Evolutionary conservation across 129 eudicot genomes (phyloP).

Genomic region (Heracleum sosnowskyi): DNA sequence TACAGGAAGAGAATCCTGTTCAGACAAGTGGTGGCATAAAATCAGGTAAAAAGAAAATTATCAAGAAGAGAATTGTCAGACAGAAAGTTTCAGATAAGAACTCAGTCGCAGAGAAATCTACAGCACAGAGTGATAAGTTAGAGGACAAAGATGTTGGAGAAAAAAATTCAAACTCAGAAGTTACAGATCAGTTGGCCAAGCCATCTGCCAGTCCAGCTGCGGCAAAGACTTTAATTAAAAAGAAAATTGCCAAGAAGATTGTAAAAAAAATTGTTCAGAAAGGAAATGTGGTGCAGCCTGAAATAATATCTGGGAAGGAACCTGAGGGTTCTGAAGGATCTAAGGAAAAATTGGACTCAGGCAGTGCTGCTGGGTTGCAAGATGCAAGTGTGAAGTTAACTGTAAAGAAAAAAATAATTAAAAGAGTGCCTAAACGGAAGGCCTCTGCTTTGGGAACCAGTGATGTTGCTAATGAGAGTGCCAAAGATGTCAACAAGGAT

Average conservation of each 20-base stretch:
- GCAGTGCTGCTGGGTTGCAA: constrained; percentile 26
- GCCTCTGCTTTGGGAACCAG: constrained; percentile 29
- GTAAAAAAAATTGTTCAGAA: constrained; percentile 23
- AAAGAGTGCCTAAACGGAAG: constrained; percentile 58
- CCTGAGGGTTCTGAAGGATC: constrained; percentile 33
- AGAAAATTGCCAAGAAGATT: constrained; percentile 45
- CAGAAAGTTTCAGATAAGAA: constrained; percentile 50
- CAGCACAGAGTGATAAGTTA: constrained; percentile 26
- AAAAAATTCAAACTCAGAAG: constrained; percentile 22
- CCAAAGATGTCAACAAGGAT: constrained; percentile 22
- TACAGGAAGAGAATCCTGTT: constrained; percentile 28
- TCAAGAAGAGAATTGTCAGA: constrained; percentile 59
- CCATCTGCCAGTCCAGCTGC: constrained; percentile 29
- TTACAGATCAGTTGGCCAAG: constrained; percentile 31
- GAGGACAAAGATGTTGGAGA: constrained; percentile 37
- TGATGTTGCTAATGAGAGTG: constrained; percentile 17
- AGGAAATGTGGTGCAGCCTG: constrained; percentile 35
- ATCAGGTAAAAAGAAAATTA: constrained; percentile 57
- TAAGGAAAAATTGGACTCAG: constrained; percentile 25
- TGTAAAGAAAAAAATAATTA: constrained; percentile 64
- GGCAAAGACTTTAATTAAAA: constrained; percentile 39
- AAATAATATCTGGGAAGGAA: constrained; percentile 30
- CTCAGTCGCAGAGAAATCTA: constrained; percentile 28
- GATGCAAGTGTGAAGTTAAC: constrained; percentile 31
- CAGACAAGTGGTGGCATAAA: constrained; percentile 30